Evolutionary conservation across 768 basidiomycete species (phyloP).

Genomic region (Hemileccinum rubropunctum): DNA sequence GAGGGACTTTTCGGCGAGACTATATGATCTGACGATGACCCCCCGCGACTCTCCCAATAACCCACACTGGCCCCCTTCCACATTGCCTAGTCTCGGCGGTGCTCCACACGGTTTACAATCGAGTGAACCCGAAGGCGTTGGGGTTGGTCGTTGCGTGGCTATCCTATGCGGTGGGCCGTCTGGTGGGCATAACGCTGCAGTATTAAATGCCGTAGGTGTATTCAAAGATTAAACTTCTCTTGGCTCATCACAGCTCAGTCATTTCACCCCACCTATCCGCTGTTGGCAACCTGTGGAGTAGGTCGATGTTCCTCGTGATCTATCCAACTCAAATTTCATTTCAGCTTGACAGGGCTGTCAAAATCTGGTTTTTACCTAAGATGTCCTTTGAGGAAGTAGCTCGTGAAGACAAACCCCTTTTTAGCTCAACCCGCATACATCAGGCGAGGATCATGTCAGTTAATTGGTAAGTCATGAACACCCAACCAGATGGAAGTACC

Average conservation of each 20-base stretch:
- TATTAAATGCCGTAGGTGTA: conserved; percentile 56
- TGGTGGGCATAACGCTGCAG: conserved; percentile 71
- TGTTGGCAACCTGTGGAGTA: conserved; percentile 80
- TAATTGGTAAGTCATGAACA: conserved; percentile 44
- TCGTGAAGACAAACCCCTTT: conserved; percentile 75
- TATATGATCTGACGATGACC: conserved; percentile 57
- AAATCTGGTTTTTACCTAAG: conserved; percentile 66
- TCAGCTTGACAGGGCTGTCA: conserved; percentile 70
- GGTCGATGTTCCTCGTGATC: conserved; percentile 20
- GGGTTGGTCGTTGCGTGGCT: conserved; percentile 55
- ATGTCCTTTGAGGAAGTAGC: conserved; percentile 37
- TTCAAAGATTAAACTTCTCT: background rate
- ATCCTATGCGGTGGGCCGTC: conserved; percentile 69
- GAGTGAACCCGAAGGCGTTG: conserved; percentile 57
- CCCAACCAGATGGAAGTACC: background rate
- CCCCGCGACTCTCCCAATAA: conserved; percentile 42
- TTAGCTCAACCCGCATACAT: conserved; percentile 65
- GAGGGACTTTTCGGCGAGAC: conserved; percentile 63
- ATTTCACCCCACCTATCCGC: conserved; percentile 61
- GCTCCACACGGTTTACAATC: conserved; percentile 68
- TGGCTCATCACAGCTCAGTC: conserved; percentile 39
- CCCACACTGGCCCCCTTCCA: conserved; percentile 56
- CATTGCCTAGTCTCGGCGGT: conserved; percentile 52
- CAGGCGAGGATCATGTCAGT: conserved; percentile 63
- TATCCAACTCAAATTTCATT: background rate